Evolutionary conservation across 208 protist species (phyloP).

Genomic region (Sergeia podlipaevii): DNA sequence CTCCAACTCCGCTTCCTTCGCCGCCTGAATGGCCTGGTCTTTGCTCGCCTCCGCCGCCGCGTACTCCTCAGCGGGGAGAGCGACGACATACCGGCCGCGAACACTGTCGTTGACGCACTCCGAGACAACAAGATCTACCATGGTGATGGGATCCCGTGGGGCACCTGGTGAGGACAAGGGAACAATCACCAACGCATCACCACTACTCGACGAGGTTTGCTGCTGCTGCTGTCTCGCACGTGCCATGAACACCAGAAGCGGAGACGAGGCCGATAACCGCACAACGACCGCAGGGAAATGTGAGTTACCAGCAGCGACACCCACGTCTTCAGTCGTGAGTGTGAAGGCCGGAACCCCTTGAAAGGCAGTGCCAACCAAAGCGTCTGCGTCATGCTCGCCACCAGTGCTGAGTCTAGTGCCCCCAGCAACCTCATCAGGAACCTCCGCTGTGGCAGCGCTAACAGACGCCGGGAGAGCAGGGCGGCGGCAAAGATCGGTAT

Average conservation of each 20-base stretch:
- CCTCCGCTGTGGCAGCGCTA: neutral
- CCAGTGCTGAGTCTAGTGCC: neutral
- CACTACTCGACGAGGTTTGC: neutral
- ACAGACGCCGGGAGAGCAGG: conserved; percentile 9
- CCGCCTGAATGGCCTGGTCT: conserved; percentile 2
- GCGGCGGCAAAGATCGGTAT: conserved; percentile 51
- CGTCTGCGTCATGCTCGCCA: neutral
- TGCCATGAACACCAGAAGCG: conserved; percentile 8
- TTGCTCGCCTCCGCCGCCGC: conserved; percentile 27
- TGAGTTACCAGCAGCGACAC: conserved; percentile 13
- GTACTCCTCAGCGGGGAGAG: conserved; percentile 33
- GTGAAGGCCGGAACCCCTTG: conserved; percentile 25
- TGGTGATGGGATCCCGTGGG: neutral
- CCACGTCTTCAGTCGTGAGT: conserved; percentile 32
- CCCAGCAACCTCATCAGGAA: neutral
- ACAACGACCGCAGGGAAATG: conserved; percentile 50
- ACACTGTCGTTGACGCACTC: conserved; percentile 35
- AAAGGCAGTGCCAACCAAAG: conserved; percentile 13
- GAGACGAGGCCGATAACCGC: conserved; percentile 14
- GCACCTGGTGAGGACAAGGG: neutral
- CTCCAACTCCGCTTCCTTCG: conserved; percentile 22
- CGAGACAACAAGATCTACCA: conserved; percentile 33
- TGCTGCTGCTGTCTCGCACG: neutral
- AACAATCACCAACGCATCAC: neutral
- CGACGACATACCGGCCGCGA: conserved; percentile 44